A percentile compares a stretch with the other conserved stretches of the same genome.
Conservation (phyloP, 441 rosid genomes). For the Erodium chrysanthum region DNA sequence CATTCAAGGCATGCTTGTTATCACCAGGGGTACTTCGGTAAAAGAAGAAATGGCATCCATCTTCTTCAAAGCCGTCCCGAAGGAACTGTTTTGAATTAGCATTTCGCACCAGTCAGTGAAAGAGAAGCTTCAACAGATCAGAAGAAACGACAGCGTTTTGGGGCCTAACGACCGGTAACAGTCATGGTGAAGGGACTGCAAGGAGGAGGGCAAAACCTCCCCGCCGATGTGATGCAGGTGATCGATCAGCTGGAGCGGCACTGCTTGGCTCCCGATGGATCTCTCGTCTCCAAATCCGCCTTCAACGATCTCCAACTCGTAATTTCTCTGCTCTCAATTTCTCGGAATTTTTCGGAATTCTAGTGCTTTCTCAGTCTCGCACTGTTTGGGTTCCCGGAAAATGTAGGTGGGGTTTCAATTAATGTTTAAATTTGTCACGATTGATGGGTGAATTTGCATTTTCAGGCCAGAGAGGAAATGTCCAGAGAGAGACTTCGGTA, state of each 20-base stretch:
- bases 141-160: neutral
- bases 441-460: conserved; percentile 8
- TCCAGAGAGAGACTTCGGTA: conserved; percentile 76
- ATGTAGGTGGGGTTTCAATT: neutral
- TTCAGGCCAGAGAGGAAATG: conserved; percentile 94
- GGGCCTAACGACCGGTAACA: too few species aligned
- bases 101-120: neutral
- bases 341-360: neutral
- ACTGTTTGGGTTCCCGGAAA: conserved; percentile 11
- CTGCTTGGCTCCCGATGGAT: conserved; percentile 87
- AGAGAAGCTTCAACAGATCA: neutral
- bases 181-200: conserved; percentile 56
- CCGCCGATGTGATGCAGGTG: conserved; percentile 66
- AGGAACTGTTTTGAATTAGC: neutral
- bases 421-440: neutral
- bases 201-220: conserved; percentile 58
- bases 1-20: too few species aligned
- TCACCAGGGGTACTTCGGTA: neutral
- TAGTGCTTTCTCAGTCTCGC: neutral
- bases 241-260: conserved; percentile 95
- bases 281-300: conserved; percentile 79
- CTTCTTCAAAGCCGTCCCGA: neutral
- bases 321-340: conserved; percentile 18
- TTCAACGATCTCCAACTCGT: conserved; percentile 78
- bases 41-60: neutral